Conservation (phyloP, 2,329 filamentous ascomycete species). For the Cercospora brassicicola region DNA sequence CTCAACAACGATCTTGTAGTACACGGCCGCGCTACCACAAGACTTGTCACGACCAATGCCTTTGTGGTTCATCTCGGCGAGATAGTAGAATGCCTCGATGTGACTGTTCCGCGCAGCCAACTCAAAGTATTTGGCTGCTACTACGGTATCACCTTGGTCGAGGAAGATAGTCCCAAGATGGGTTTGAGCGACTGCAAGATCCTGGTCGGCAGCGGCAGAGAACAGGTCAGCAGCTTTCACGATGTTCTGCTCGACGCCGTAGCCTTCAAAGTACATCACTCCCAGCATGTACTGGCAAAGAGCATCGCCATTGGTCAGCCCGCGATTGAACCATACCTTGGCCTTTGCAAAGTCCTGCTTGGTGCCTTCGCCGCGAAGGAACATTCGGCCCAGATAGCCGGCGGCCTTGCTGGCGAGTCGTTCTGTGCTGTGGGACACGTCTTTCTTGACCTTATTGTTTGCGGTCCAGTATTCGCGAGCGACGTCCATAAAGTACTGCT, state of each 20-base stretch:
- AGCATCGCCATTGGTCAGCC: constrained; percentile 71
- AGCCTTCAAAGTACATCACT: constrained; percentile 77
- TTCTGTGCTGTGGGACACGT: constrained; percentile 68
- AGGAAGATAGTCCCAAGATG: constrained; percentile 80
- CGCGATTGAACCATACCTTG: constrained; percentile 78
- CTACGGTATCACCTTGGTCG: constrained; percentile 79
- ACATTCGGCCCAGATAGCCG: constrained; percentile 85
- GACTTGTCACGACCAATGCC: constrained; percentile 77
- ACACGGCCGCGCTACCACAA: constrained; percentile 72
- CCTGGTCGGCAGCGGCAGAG: constrained; percentile 76
- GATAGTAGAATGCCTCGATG: constrained; percentile 87
- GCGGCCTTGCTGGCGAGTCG: constrained; percentile 80
- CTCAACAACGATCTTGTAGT: constrained; percentile 85
- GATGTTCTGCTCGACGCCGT: constrained; percentile 69
- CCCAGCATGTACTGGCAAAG: constrained; percentile 84
- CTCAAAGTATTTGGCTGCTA: constrained; percentile 84
- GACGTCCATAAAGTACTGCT: constrained; percentile 77
- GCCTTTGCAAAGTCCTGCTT: constrained; percentile 76
- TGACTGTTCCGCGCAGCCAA: constrained; percentile 78
- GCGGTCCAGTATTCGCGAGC: constrained; percentile 75
- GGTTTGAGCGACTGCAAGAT: constrained; percentile 77
- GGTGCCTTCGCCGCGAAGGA: constrained; percentile 80
- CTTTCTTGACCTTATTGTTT: constrained; percentile 71
- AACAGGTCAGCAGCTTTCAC: constrained; percentile 73
- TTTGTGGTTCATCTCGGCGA: constrained; percentile 81